Conservation (phyloP, 331 rosid species). For the Malus hybrid region DNA sequence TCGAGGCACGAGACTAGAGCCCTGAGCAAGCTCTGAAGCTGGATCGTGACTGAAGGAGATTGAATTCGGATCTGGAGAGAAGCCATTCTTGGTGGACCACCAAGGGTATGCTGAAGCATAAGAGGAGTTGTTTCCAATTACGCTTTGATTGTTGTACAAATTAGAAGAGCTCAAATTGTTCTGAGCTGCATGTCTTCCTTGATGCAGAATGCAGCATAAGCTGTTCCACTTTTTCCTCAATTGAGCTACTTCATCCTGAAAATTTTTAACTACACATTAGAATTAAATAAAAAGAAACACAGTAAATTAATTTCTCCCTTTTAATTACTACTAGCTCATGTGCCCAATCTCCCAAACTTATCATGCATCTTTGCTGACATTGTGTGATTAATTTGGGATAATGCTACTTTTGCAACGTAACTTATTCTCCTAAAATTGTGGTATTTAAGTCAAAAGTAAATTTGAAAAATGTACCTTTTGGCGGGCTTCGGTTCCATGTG, state of each 20-base stretch:
- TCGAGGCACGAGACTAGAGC: constrained; percentile 41
- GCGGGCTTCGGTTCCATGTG: constrained; percentile 42
- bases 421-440: neutral
- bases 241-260: constrained; percentile 57
- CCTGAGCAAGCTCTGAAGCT: constrained; percentile 24
- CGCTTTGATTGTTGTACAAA: constrained; percentile 18
- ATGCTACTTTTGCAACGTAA: too few species aligned
- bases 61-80: constrained; percentile 49
- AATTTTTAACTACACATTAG: neutral
- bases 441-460: neutral
- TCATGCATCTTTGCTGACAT: too few species aligned
- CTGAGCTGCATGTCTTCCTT: constrained; percentile 32
- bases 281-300: neutral
- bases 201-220: constrained; percentile 65
- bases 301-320: neutral
- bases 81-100: constrained; percentile 40
- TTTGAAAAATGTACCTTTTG: constrained; percentile 47
- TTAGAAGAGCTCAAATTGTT: constrained; percentile 22
- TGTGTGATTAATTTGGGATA: too few species aligned
- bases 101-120: constrained; percentile 53
- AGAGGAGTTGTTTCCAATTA: constrained; percentile 37
- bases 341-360: too few species aligned
- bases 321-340: neutral
- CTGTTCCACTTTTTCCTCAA: constrained; percentile 79
- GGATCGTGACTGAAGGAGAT: constrained; percentile 49